A percentile compares a stretch with the other conserved stretches of the same genome.
Conservation (phyloP, 202 grass and related monocot genomes). For the Panicum hallii region DNA sequence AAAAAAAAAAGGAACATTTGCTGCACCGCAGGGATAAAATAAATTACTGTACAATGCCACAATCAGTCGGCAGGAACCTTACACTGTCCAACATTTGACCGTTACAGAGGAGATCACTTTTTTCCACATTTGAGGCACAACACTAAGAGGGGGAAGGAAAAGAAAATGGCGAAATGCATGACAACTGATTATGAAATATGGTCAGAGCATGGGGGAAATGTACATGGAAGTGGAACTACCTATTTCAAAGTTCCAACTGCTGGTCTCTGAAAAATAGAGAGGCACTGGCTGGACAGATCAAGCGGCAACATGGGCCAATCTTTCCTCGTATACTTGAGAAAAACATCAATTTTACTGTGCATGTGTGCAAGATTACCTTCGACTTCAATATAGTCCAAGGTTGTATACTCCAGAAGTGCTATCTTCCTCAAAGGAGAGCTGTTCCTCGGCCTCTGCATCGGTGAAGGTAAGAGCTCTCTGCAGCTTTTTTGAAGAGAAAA, state of each 20-base stretch:
- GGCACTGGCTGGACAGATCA: constrained; percentile 26
- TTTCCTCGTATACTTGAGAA: constrained; percentile 15
- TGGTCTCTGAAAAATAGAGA: constrained; percentile 41
- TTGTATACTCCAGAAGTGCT: constrained; percentile 43
- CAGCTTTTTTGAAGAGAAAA: constrained; percentile 85
- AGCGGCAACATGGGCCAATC: neutral
- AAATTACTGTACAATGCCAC: neutral
- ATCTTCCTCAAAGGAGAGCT: constrained; percentile 61
- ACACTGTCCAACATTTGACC: neutral
- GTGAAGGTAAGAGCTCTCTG: constrained; percentile 95
- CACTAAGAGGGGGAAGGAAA: neutral
- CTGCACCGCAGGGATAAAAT: neutral
- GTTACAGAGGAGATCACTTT: constrained; percentile 20
- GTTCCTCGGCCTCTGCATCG: constrained; percentile 78
- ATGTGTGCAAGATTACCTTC: constrained; percentile 1
- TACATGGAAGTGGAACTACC: constrained; percentile 20
- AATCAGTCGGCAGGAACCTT: constrained; percentile 11
- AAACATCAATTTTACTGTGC: neutral
- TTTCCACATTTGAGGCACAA: neutral
- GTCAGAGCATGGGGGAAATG: constrained; percentile 47
- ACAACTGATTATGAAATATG: constrained; percentile 41
- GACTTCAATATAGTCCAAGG: constrained; percentile 34
- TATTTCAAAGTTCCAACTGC: constrained; percentile 19
- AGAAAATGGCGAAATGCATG: neutral
- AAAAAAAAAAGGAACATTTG: neutral